Evolutionary conservation across 371 early-diverging fungal species (phyloP).

Genomic region (Circinella umbellata): DNA sequence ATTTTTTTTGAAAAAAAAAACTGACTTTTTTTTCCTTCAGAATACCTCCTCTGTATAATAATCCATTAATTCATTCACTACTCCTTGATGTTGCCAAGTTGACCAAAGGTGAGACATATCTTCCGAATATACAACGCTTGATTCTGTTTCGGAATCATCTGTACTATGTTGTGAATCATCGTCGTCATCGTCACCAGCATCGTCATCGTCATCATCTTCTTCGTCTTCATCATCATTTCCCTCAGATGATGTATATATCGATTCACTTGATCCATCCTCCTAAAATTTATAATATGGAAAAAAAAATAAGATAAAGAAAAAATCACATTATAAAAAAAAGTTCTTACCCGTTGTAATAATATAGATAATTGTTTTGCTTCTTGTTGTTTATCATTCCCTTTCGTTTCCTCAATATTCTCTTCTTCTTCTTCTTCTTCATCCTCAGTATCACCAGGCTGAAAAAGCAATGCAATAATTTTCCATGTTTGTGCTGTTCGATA

Average conservation of each 20-base stretch:
- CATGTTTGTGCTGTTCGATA: slow-evolving; percentile 82
- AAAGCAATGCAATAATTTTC: slow-evolving; percentile 75
- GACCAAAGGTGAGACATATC: slow-evolving; percentile 36
- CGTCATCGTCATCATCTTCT: background rate
- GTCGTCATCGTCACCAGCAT: background rate
- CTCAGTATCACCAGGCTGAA: slow-evolving; percentile 31
- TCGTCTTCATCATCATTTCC: background rate
- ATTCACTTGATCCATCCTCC: slow-evolving; percentile 1
- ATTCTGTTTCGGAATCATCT: background rate
- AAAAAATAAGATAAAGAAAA: background rate
- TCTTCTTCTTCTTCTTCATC: slow-evolving; percentile 19
- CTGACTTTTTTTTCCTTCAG: no score
- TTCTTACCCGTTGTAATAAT: no score
- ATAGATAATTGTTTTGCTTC: background rate
- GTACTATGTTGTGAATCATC: background rate
- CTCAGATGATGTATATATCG: background rate
- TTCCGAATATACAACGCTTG: slow-evolving; percentile 1
- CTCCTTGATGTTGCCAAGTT: slow-evolving; percentile 61
- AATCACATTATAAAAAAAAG: background rate
- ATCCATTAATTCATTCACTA: slow-evolving; percentile 63
- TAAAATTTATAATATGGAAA: background rate
- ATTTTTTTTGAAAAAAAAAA: no score
- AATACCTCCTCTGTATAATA: slow-evolving; percentile 77
- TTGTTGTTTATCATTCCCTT: background rate
- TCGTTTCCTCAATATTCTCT: background rate